phyloP scores from a whole-genome alignment of 2,329 filamentous ascomycete genomes.

The Pezicula neosporulosa region DNA sequence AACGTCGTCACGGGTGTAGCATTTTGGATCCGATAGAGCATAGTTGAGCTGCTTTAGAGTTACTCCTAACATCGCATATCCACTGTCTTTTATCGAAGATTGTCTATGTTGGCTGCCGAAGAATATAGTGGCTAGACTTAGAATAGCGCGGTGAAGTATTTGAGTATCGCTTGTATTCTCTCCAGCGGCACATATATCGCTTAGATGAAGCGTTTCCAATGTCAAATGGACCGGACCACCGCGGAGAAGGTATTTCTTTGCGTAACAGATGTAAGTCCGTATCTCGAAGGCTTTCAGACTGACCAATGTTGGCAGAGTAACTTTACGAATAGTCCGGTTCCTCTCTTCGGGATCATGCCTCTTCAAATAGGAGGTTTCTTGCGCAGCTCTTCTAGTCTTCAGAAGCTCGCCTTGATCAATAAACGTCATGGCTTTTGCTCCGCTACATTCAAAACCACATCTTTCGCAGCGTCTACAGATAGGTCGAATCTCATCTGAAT shows the following conservation, averaged over 20 bases:
- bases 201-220: constrained; percentile 14
- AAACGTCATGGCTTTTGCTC: constrained; percentile 22
- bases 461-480: constrained; percentile 24
- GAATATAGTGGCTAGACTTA: constrained; percentile 24
- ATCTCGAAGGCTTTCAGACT: constrained; percentile 18
- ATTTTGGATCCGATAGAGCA: constrained; percentile 19
- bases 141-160: constrained; percentile 18
- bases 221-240: constrained; percentile 22
- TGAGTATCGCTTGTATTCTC: constrained; percentile 6
- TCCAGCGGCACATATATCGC: constrained; percentile 14
- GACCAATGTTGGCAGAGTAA: constrained; percentile 1
- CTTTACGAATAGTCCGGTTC: background rate
- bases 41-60: constrained; percentile 23
- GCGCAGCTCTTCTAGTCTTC: constrained; percentile 20
- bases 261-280: constrained; percentile 26
- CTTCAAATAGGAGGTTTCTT: background rate
- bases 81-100: constrained; percentile 13
- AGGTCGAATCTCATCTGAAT: constrained; percentile 23
- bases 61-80: constrained; percentile 22
- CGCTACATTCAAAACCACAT: constrained; percentile 22
- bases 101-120: constrained; percentile 23
- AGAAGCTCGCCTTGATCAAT: constrained; percentile 25
- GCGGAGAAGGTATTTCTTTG: constrained; percentile 16
- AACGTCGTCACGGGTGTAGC: constrained; percentile 22
- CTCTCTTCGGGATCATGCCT: background rate